Evolutionary conservation across 768 basidiomycete genomes (phyloP).

Genomic region (Boletus speciosus): DNA sequence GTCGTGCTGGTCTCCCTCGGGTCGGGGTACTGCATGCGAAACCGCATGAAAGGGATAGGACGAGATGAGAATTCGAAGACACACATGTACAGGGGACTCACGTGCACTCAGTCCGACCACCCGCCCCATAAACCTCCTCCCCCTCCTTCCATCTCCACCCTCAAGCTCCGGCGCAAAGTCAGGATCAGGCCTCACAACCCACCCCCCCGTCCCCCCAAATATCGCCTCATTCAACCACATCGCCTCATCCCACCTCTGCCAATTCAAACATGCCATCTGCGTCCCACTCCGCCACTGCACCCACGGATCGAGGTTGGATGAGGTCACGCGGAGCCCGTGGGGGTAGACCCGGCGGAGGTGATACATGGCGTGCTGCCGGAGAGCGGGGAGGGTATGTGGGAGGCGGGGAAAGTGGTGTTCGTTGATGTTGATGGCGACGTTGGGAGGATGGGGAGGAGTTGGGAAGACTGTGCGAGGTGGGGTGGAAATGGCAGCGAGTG

Average conservation of each 20-base stretch:
- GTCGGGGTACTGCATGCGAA: slow-evolving; percentile 40
- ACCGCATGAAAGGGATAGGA: neutral
- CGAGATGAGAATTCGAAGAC: neutral
- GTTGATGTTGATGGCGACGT: slow-evolving; percentile 60
- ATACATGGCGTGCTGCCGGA: slow-evolving; percentile 40
- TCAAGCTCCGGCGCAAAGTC: slow-evolving; percentile 13
- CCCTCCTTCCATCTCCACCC: neutral
- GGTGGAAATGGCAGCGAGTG: no score
- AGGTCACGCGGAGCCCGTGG: slow-evolving; percentile 51
- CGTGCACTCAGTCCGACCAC: slow-evolving; percentile 45
- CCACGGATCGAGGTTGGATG: slow-evolving; percentile 52
- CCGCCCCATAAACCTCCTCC: slow-evolving; percentile 28
- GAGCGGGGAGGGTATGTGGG: slow-evolving; percentile 32
- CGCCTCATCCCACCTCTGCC: slow-evolving; percentile 57
- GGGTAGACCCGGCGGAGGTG: slow-evolving; percentile 59
- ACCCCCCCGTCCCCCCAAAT: slow-evolving; percentile 55
- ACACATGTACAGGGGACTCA: slow-evolving; percentile 22
- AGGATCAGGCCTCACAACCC: slow-evolving; percentile 47
- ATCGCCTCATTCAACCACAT: slow-evolving; percentile 63
- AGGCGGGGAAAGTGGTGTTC: slow-evolving; percentile 47
- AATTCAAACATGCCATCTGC: slow-evolving; percentile 57
- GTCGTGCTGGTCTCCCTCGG: slow-evolving; percentile 33
- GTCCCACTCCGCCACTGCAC: slow-evolving; percentile 55
- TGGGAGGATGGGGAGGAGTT: slow-evolving; percentile 26
- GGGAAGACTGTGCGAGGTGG: slow-evolving; percentile 5